phyloP scores from a whole-genome alignment of 2,329 filamentous ascomycete genomes.

The Stagonosporopsis chrysanthemi region DNA sequence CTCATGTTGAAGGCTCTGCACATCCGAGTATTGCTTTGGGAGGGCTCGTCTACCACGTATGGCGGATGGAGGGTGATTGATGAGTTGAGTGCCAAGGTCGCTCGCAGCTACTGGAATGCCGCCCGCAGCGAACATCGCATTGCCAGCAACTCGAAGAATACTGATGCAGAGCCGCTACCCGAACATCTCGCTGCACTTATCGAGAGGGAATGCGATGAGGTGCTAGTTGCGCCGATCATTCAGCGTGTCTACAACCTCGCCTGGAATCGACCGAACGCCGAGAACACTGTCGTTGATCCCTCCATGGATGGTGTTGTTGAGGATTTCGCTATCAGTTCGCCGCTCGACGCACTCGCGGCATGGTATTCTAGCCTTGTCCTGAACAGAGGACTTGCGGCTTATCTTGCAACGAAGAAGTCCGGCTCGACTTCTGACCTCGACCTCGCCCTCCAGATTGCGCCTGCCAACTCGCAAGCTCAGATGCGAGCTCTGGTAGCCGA shows the following conservation, averaged over 20 bases:
- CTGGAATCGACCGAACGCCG: slow-evolving; percentile 80
- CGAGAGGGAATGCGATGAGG: slow-evolving; percentile 80
- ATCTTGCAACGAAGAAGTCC: slow-evolving; percentile 63
- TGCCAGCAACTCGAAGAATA: slow-evolving; percentile 52
- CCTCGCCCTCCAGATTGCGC: slow-evolving; percentile 75
- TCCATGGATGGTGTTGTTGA: slow-evolving; percentile 85
- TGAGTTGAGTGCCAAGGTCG: slow-evolving; percentile 74
- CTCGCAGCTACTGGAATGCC: slow-evolving; percentile 80
- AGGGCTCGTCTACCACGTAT: slow-evolving; percentile 71
- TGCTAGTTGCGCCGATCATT: slow-evolving; percentile 78
- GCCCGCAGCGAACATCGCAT: slow-evolving; percentile 70
- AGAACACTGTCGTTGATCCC: slow-evolving; percentile 70
- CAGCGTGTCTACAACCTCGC: slow-evolving; percentile 89
- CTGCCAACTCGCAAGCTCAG: slow-evolving; percentile 76
- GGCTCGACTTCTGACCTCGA: slow-evolving; percentile 64
- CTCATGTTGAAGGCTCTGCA: slow-evolving; percentile 94
- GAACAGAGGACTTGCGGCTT: slow-evolving; percentile 71
- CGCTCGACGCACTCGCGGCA: slow-evolving; percentile 87
- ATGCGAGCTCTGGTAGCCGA: slow-evolving; percentile 66
- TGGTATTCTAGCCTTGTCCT: slow-evolving; percentile 85
- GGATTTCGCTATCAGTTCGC: slow-evolving; percentile 83
- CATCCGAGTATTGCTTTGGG: slow-evolving; percentile 87
- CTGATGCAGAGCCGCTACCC: slow-evolving; percentile 72
- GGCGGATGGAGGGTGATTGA: slow-evolving; percentile 71
- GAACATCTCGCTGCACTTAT: slow-evolving; percentile 78